Base-by-base conservation (phyloP, 1,139 yeast species). In the Pichia sp. region DNA sequence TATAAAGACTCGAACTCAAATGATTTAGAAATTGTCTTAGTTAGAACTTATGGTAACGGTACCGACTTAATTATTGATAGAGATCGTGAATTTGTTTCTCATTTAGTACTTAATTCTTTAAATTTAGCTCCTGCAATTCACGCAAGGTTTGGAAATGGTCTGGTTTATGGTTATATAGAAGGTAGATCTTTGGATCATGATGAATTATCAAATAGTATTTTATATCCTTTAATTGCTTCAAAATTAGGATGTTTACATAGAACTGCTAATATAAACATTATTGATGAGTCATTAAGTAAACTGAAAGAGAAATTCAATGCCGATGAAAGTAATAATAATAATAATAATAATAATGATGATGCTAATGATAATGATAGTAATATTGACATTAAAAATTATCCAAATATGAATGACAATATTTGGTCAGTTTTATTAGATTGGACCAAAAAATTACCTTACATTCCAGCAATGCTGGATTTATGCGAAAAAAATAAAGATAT, bases 31-130 rank as follows among this genome's bases (percentile, higher is more conserved):
- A 69, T 70, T 8, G 83, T 84, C 3, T 73, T 87, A 43, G 82
- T 85, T 56, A 72, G 95, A 53, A 84, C 87, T 0, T 87, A 86
- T 60, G 95, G 95, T 11, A 79, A 80, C 53, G 91, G 91, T 19
- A 87, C 95, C 0, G 78, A 77, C 55, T 70, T 83, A 42, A 84
- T 87, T 53, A 87, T 87, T 44, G 90, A 86, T 65, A 73, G 95
- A 58, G 85, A 84, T 60, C 72, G 91, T 36, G 95, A 87, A 65
- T 84, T 82, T 64, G 83, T 84, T 34, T 83, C 86, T 58, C 93
- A 86, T 64, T 67, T 82, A 52, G 79, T 81, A 47, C 72, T 87
- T 49, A 76, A 83, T 61, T 74, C 84, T 2, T 72, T 82, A 43
- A 71, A 74, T 10, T 73, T 87, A 58, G 95, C 95, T 0, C 90